Base-by-base conservation (phyloP, 179 eudicot species). In the Silene vulgaris region DNA sequence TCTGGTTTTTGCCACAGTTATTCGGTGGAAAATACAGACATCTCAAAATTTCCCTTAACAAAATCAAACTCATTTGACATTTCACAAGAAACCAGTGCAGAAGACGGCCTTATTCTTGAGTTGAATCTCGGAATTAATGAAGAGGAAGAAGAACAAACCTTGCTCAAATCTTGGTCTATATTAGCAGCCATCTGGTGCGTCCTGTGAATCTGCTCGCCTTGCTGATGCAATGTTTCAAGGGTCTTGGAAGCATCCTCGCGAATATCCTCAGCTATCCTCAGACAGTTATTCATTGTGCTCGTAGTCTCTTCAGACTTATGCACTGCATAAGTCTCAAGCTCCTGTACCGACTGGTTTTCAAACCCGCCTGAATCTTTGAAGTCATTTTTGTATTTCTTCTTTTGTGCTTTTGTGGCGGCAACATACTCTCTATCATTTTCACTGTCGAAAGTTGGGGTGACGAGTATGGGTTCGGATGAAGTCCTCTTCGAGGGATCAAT, bases 181-280 rank as follows among this genome's bases (percentile, higher is more conserved):
- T 80, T 83, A 64, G 74, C 91, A 69, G 97, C 98, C 88, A 89
- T 87, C 74, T 76, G 32, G 26, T 96, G 98, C 28, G 99, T 93
- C 77, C 97, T 83, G n/a, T 89, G 83, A 72, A 96, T 96, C 77
- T 93, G 99, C 73, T 96, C 96, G 3, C 99, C 99, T 74, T 96
- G 99, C 76, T 89, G 89, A 80, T 96, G 93, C 86, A 96, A 81
- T n/a, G 96, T 91, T 4, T 89, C 97, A 9, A 96, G 90, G 0
- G 99, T 96, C 82, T 71, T 79, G 0, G 90, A 71, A 52, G 97
- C 98, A 52, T 90, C 92, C 54, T 84, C 83, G 75, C 92, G 87
- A 11, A 93, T 93, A 68, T 91, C 97, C 85, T 88, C 96, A 11
- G 99, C 99, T 69, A 96, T 93, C 80, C 76, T 82, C 65, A 88